Percentiles rank a stretch among this genome's conserved stretches.
phyloP scores from a whole-genome alignment of 352 stramenopile species.

The Elongisporangium undulatum region DNA sequence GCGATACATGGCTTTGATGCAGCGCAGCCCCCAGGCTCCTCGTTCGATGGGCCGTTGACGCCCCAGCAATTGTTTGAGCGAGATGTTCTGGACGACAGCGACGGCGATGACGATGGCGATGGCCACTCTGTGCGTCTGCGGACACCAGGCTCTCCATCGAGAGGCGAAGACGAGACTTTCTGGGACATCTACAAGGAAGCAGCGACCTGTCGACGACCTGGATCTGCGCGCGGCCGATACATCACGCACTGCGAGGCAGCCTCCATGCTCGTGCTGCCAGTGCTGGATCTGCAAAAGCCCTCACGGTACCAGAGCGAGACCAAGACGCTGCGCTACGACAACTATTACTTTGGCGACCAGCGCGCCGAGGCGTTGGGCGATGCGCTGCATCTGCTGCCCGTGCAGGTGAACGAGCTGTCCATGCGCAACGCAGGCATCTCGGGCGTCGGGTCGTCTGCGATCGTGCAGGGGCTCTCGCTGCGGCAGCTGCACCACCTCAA shows the following conservation, averaged over 20 bases:
- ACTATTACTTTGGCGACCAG: conserved; percentile 76
- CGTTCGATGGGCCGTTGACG: conserved; percentile 1
- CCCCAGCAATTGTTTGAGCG: conserved; percentile 29
- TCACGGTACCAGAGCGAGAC: conserved; percentile 35
- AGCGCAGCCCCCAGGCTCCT: neutral
- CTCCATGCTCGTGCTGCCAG: conserved; percentile 58
- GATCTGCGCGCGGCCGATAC: conserved; percentile 54
- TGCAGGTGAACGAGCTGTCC: conserved; percentile 50
- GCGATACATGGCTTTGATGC: neutral
- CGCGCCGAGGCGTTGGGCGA: conserved; percentile 55
- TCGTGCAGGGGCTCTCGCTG: conserved; percentile 50
- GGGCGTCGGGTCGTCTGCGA: conserved; percentile 42
- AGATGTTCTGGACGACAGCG: conserved; percentile 37
- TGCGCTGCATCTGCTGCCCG: conserved; percentile 48
- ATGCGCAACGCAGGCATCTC: conserved; percentile 74
- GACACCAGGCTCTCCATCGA: neutral
- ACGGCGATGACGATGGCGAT: conserved; percentile 1
- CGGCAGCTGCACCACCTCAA: conserved; percentile 54
- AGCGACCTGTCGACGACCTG: conserved; percentile 29
- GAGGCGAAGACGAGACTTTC: conserved; percentile 26
- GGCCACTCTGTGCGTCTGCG: conserved; percentile 1
- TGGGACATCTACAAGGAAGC: conserved; percentile 56
- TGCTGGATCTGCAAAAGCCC: conserved; percentile 50
- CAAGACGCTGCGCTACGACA: conserved; percentile 50
- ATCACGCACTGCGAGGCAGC: conserved; percentile 50